These are phyloP conservation scores for Gamarada debralockiae DNA, from an alignment of 495 filamentous ascomycete species.

Conservation along the genomic window DNA sequence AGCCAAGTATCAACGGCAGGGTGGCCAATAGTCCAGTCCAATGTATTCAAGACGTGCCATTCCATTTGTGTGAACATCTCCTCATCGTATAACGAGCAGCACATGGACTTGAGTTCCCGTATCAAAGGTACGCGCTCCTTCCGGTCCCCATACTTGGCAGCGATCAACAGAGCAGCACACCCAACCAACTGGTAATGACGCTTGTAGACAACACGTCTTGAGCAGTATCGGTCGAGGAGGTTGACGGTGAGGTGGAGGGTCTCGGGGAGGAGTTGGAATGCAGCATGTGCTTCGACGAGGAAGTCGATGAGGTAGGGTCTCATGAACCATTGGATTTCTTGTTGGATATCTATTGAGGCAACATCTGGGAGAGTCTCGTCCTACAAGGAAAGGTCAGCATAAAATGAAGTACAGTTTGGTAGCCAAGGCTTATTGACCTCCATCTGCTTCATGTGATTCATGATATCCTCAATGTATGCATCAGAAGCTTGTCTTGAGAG, in stretches of 20 bases:
- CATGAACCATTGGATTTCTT: conserved; percentile 99
- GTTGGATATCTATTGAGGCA: conserved; percentile 96
- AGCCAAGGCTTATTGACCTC: conserved; percentile 58
- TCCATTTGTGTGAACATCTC: conserved; percentile 99
- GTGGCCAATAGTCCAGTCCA: conserved; percentile 94
- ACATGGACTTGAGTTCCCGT: conserved; percentile 96
- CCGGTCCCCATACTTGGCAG: conserved; percentile 96
- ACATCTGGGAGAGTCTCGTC: conserved; percentile 89
- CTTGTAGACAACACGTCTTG: conserved; percentile 97
- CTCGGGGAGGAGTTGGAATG: conserved; percentile 90
- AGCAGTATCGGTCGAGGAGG: conserved; percentile 95
- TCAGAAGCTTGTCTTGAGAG: conserved; percentile 76
- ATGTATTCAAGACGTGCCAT: conserved; percentile 98
- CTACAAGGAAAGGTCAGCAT: conserved; percentile 43
- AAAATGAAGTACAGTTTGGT: not conserved
- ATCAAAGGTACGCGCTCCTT: conserved; percentile 97
- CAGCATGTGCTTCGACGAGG: conserved; percentile 92
- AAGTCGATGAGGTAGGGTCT: conserved; percentile 97
- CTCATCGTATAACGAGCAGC: conserved; percentile 95
- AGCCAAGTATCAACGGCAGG: conserved; percentile 93
- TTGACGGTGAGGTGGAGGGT: conserved; percentile 96
- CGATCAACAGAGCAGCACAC: conserved; percentile 92
- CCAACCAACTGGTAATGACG: conserved; percentile 98
- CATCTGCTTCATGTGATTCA: conserved; percentile 93
- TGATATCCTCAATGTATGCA: conserved; percentile 89